Evolutionary conservation across 257 asterid species (phyloP), one percentile per base, ranked within the genome.

Genomic region (Solanum sejunctum): DNA sequence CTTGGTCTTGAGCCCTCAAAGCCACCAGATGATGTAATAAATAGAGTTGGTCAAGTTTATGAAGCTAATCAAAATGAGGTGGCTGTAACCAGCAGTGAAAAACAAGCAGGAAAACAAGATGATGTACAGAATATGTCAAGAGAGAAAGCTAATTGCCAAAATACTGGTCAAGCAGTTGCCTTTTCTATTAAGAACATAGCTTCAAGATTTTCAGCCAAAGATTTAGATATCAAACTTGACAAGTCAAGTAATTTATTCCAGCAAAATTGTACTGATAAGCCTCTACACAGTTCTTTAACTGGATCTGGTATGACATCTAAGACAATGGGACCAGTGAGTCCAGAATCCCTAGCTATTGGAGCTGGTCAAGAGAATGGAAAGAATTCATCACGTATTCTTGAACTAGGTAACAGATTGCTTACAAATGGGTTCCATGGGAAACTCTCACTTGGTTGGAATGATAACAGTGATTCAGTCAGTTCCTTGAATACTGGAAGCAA

Each of bases 1-100:
- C 94, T 97, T 16, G 99, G 99, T 80, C 97, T 97, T 67, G 93
- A 92, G 92, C 99, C 99, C 20, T 95, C 98, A 85, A 97, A 97
- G 89, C 99, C 99, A 43, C 98, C 97, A 6, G 98, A 92, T 88
- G 90, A 93, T 85, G 72, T 82, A 60, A 73, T 49, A 49, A 91
- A 89, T 64, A 86, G 84, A 67, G 85, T 84, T 84, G 66, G 89
- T 84, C 92, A 86, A 81, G 91, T 84, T 85, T 71, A 88, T 45
- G 70, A 16, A 45, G 28, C 70, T 77, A 87, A 67, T 63, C 89
- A 86, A 81, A 90, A 89, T 87, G 90, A 86, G 26, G 80, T 57
- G 52, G 54, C 20, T 75, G 72, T 10, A 66, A 81, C 51, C 55
- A 60, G 26, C 70, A 75, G 82, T 81, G 89, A 79, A 61, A 73